Evolutionary conservation across 129 eudicot species (phyloP).

Genomic region (Centella asiatica): DNA sequence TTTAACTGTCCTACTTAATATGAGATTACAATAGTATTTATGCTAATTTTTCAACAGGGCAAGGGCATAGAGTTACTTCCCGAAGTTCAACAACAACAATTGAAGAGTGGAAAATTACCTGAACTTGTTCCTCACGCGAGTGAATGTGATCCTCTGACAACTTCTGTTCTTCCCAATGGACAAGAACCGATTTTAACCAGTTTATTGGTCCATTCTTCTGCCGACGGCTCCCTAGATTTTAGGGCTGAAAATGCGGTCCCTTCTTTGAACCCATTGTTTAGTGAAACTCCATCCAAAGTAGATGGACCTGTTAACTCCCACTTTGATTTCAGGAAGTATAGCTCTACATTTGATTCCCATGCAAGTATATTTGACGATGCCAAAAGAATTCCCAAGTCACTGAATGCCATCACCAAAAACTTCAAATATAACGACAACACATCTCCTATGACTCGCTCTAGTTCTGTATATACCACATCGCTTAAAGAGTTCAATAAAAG

Average conservation of each 20-base stretch:
- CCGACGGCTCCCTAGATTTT: constrained; percentile 25
- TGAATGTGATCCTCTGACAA: constrained; percentile 19
- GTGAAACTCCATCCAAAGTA: constrained; percentile 21
- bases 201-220: constrained; percentile 26
- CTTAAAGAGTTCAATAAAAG: constrained; percentile 31
- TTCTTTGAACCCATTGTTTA: constrained; percentile 24
- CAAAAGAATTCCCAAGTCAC: constrained; percentile 23
- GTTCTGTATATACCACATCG: constrained; percentile 22
- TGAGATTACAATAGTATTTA: no score
- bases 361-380: constrained; percentile 16
- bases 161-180: constrained; percentile 18
- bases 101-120: constrained; percentile 58
- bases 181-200: constrained; percentile 32
- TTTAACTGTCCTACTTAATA: background rate
- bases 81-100: constrained; percentile 63
- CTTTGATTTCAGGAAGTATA: constrained; percentile 11
- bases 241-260: constrained; percentile 20
- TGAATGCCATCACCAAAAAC: constrained; percentile 18
- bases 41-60: constrained; percentile 32
- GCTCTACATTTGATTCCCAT: constrained; percentile 21
- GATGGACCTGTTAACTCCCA: constrained; percentile 20
- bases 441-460: constrained; percentile 17
- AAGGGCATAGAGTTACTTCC: constrained; percentile 75
- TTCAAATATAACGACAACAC: constrained; percentile 35
- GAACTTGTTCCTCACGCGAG: constrained; percentile 20